Evolutionary conservation across 768 basidiomycete species (phyloP), one percentile per base, ranked within the genome.

Genomic region (Trametes punicea): DNA sequence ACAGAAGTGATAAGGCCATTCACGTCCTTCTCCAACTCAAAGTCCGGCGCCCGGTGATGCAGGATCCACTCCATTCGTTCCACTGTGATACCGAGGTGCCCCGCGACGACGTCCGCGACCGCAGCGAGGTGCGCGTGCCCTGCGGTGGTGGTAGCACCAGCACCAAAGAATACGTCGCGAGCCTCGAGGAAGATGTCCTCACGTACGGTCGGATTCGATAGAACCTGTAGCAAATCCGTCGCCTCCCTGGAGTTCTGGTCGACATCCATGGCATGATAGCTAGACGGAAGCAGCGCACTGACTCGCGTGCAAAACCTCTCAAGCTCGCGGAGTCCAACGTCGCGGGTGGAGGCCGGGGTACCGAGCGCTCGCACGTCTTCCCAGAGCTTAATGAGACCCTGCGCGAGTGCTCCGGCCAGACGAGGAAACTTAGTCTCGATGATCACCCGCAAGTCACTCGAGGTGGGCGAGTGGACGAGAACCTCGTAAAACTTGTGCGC

Each of bases 111-210:
- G 3, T 68, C 47, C 2, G 84, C 78, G 48, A 93, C 74, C 2
- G 72, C 70, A 6, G 78, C 75, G 15, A 73, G 59, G 60, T 84
- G 80, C 4, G 74, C 70, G 46, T 73, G 81, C 42, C 82, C 78
- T 8, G 80, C 69, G 1, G 77, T 60, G 2, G 83, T 85, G 46
- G 79, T 75, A 4, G 75, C 70, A 15, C 83, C 81, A 23, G 84
- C 79, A 33, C 92, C 91, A 61, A 97, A 92, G 73, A 99, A 98
- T 21, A 96, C 82, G 67, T 98, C 97, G 18, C 88, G 79, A 0
- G 91, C 90, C 66, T 94, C 90, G 38, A 92, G 75, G 64, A 87
- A 94, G 27, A 98, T 83, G 49, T 94, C 92, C 69, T 98, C 95
- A 38, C 93, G 84, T 2, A 95, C 67, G 0, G 79, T 71, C 4